Conservation (phyloP, 2,329 filamentous ascomycete genomes). For the Tolypocladium ovalisporum region DNA sequence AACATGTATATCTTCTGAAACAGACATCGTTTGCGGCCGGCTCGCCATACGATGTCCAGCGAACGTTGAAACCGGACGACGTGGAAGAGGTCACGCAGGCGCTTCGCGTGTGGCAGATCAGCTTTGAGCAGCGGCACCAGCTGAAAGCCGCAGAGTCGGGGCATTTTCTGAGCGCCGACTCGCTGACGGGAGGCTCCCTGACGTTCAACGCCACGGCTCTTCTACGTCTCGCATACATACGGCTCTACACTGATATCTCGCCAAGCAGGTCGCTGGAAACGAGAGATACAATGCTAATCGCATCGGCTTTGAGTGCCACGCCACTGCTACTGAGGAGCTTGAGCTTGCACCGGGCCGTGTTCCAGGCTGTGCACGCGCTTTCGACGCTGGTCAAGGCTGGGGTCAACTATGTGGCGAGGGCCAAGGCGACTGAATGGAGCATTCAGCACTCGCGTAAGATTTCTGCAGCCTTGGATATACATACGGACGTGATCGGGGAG, state of each 20-base stretch:
- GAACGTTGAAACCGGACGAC: conserved; percentile 41
- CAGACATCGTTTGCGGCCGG: conserved; percentile 44
- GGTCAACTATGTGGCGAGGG: conserved; percentile 50
- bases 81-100: conserved; percentile 46
- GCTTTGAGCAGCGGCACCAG: conserved; percentile 46
- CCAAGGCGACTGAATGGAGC: conserved; percentile 51
- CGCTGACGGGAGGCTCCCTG: conserved; percentile 47
- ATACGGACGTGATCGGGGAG: not conserved
- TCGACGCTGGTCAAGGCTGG: conserved; percentile 55
- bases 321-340: conserved; percentile 47
- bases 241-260: conserved; percentile 54
- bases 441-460: conserved; percentile 49
- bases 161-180: conserved; percentile 35
- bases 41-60: conserved; percentile 36
- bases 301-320: conserved; percentile 46
- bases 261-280: conserved; percentile 54
- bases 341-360: conserved; percentile 51
- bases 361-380: conserved; percentile 58
- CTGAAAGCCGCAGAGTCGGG: conserved; percentile 36
- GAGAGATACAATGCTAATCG: conserved; percentile 51
- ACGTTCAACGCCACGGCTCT: conserved; percentile 55
- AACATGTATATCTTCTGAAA: conserved; percentile 61
- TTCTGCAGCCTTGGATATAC: not conserved
- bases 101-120: conserved; percentile 45
- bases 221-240: conserved; percentile 50